A percentile compares a stretch with the other conserved stretches of the same genome.
Conservation (phyloP, 305 asterid genomes). For the Fraxinus sp. region DNA sequence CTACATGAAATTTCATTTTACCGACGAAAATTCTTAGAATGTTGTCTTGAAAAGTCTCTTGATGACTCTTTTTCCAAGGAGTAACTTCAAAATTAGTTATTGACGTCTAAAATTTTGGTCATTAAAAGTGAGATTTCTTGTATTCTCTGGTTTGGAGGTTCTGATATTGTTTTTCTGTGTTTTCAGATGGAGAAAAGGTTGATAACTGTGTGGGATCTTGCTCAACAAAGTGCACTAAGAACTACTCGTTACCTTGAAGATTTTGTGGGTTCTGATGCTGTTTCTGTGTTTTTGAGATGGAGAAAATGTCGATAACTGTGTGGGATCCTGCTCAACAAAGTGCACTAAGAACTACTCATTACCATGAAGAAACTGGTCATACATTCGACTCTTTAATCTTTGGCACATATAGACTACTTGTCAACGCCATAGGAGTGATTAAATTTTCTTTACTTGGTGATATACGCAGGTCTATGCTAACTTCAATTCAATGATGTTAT, state of each 20-base stretch:
- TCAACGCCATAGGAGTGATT: not conserved
- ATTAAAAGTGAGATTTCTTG: not conserved
- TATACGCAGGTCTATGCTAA: not conserved
- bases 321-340: constrained; percentile 74
- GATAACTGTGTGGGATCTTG: constrained; percentile 87
- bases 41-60: not conserved
- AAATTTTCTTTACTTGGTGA: not conserved
- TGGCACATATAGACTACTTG: not conserved
- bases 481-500: not conserved
- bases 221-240: constrained; percentile 61
- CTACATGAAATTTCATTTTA: not conserved
- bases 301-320: constrained; percentile 69
- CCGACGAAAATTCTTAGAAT: not conserved
- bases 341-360: constrained; percentile 35
- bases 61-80: not conserved
- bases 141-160: not conserved
- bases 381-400: not conserved
- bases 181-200: constrained; percentile 68
- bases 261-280: not conserved
- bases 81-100: not conserved
- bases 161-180: not conserved
- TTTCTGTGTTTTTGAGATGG: constrained; percentile 43
- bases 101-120: not conserved
- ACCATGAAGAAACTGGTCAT: not conserved
- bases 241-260: constrained; percentile 46